Evolutionary conservation across 169 alveolate species (phyloP).

Genomic region (Plasmodium vivax): DNA sequence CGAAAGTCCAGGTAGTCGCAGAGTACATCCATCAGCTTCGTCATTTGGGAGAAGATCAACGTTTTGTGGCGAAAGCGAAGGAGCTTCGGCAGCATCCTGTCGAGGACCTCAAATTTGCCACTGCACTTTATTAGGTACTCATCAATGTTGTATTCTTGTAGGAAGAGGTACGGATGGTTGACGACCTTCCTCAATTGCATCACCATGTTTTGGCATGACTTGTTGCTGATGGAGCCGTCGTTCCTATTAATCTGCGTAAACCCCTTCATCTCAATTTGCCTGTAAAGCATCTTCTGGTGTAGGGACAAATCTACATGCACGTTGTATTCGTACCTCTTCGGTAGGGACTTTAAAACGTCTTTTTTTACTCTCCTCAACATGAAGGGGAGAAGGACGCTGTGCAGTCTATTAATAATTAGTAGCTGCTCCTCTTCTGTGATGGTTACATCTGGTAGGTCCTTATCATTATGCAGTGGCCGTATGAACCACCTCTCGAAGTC

Average conservation of each 20-base stretch:
- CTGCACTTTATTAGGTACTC: slow-evolving; percentile 91
- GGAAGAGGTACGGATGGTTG: slow-evolving; percentile 96
- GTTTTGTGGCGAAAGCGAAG: slow-evolving; percentile 87
- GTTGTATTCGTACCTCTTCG: slow-evolving; percentile 94
- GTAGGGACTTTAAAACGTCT: slow-evolving; percentile 97
- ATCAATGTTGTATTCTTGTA: slow-evolving; percentile 90
- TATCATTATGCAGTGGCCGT: slow-evolving; percentile 55
- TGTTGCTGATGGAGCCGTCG: slow-evolving; percentile 46
- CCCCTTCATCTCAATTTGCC: slow-evolving; percentile 88
- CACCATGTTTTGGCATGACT: slow-evolving; percentile 88
- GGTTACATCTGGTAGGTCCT: background rate
- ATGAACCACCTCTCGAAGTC: slow-evolving; percentile 97
- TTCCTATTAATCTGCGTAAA: slow-evolving; percentile 78
- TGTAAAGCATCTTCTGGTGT: slow-evolving; percentile 94
- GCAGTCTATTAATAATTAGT: slow-evolving; percentile 91
- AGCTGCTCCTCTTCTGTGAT: slow-evolving; percentile 61
- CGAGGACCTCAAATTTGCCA: slow-evolving; percentile 93
- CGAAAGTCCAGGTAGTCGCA: slow-evolving; percentile 95
- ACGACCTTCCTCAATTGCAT: slow-evolving; percentile 99
- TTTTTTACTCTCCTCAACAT: slow-evolving; percentile 98
- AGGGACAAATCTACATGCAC: slow-evolving; percentile 92
- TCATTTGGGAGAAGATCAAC: slow-evolving; percentile 94
- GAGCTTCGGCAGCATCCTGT: slow-evolving; percentile 85
- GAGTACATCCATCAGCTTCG: slow-evolving; percentile 94
- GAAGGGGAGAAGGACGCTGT: slow-evolving; percentile 96